phyloP scores from a whole-genome alignment of 192 early-diverging fungal genomes.

The Umbelopsis isabellina region DNA sequence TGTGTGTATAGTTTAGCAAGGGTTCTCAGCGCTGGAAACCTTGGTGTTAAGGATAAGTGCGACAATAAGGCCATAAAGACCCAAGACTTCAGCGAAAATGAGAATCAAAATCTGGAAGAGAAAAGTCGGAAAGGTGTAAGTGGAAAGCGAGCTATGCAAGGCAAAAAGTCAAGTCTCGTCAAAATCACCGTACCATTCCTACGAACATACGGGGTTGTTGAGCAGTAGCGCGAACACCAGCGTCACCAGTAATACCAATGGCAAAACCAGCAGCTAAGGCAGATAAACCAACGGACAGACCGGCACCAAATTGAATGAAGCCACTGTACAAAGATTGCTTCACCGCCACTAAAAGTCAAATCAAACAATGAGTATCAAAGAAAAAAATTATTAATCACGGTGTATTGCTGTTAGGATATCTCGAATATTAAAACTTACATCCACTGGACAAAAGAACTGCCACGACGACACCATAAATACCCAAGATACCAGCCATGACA shows the following conservation, averaged over 20 bases:
- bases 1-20: slow-evolving; percentile 22
- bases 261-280: slow-evolving; percentile 91
- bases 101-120: slow-evolving; percentile 68
- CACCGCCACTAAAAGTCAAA: slow-evolving; percentile 2
- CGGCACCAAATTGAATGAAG: slow-evolving; percentile 82
- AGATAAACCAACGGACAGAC: slow-evolving; percentile 79
- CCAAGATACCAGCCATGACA: slow-evolving; percentile 99
- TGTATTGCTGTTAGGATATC: neutral
- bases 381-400: neutral
- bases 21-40: slow-evolving; percentile 42
- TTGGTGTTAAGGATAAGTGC: slow-evolving; percentile 87
- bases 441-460: slow-evolving; percentile 87
- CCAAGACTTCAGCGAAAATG: slow-evolving; percentile 90
- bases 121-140: neutral
- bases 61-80: slow-evolving; percentile 86
- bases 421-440: slow-evolving; percentile 53
- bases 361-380: neutral
- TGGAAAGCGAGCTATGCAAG: neutral
- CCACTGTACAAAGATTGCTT: slow-evolving; percentile 45
- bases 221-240: slow-evolving; percentile 81
- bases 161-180: neutral
- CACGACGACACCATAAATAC: slow-evolving; percentile 97
- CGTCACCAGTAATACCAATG: slow-evolving; percentile 90
- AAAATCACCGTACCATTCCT: slow-evolving; percentile 62
- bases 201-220: slow-evolving; percentile 84